These are phyloP conservation scores for Daldinia bambusicola DNA, from an alignment of 495 filamentous ascomycete species.

Conservation along the genomic window DNA sequence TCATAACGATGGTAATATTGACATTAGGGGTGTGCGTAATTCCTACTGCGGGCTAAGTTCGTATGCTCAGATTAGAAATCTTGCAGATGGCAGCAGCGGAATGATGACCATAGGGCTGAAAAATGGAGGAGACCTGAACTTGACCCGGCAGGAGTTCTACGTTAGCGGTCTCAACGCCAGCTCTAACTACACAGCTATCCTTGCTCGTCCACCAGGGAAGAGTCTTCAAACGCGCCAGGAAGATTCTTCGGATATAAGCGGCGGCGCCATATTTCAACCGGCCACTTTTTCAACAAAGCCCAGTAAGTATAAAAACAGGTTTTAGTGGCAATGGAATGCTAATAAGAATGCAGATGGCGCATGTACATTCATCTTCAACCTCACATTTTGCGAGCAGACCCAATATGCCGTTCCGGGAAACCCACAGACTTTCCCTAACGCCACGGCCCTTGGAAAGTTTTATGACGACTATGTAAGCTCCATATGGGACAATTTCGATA, in stretches of 20 bases:
- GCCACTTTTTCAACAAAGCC: constrained; percentile 79
- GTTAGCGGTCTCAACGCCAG: constrained; percentile 75
- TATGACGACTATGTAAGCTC: constrained; percentile 73
- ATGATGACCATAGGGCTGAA: constrained; percentile 72
- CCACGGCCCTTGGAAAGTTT: constrained; percentile 64
- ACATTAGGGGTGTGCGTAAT: constrained; percentile 71
- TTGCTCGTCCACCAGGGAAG: constrained; percentile 71
- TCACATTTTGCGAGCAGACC: constrained; percentile 84
- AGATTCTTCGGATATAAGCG: constrained; percentile 63
- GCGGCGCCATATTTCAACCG: constrained; percentile 74
- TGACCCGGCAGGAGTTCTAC: constrained; percentile 88
- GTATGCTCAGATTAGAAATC: constrained; percentile 69
- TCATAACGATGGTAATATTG: constrained; percentile 67
- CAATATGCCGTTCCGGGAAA: constrained; percentile 92
- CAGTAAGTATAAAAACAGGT: constrained; percentile 62
- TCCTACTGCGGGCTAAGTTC: constrained; percentile 79
- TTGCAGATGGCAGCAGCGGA: constrained; percentile 53
- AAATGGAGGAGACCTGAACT: constrained; percentile 64
- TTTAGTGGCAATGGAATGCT: constrained; percentile 14
- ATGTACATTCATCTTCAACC: constrained; percentile 84
- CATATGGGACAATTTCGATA: constrained; percentile 78
- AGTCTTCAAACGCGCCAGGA: constrained; percentile 57
- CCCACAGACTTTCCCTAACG: constrained; percentile 61
- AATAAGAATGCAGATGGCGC: constrained; percentile 41
- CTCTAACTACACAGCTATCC: constrained; percentile 73